phyloP scores from a whole-genome alignment of 1,139 yeast species.

The Pichia sp. region DNA sequence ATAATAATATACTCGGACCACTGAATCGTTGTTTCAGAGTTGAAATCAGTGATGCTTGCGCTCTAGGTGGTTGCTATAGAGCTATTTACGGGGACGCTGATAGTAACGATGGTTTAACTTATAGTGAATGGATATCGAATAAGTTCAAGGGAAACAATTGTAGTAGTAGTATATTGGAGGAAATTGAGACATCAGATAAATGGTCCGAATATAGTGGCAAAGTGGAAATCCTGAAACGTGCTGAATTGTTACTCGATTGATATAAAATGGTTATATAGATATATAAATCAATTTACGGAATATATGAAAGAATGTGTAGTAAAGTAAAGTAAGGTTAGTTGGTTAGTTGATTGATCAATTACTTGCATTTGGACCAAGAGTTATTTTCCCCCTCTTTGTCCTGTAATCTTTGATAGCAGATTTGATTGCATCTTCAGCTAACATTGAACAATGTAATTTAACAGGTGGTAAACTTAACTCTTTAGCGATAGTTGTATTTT shows the following conservation, averaged over 20 bases:
- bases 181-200: too few species aligned
- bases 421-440: conserved; percentile 97
- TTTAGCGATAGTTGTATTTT: conserved; percentile 87
- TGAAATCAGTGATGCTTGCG: conserved; percentile 86
- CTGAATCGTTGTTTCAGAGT: conserved; percentile 58
- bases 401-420: conserved; percentile 93
- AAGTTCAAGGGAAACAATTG: conserved; percentile 29
- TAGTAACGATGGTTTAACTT: conserved; percentile 18
- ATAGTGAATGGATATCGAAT: conserved; percentile 37
- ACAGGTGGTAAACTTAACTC: conserved; percentile 95
- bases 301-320: not conserved
- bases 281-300: too few species aligned
- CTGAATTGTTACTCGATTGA: too few species aligned
- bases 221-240: too few species aligned
- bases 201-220: too few species aligned
- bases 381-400: conserved; percentile 57
- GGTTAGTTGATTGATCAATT: not conserved
- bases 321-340: too few species aligned
- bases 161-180: too few species aligned
- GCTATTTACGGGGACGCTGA: conserved; percentile 47
- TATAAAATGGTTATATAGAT: too few species aligned
- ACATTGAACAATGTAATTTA: conserved; percentile 94
- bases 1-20: conserved; percentile 66
- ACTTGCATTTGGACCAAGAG: conserved; percentile 44
- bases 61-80: conserved; percentile 87